Evolutionary conservation across 371 early-diverging fungal species (phyloP).

Genomic region (Mortierella sp.): DNA sequence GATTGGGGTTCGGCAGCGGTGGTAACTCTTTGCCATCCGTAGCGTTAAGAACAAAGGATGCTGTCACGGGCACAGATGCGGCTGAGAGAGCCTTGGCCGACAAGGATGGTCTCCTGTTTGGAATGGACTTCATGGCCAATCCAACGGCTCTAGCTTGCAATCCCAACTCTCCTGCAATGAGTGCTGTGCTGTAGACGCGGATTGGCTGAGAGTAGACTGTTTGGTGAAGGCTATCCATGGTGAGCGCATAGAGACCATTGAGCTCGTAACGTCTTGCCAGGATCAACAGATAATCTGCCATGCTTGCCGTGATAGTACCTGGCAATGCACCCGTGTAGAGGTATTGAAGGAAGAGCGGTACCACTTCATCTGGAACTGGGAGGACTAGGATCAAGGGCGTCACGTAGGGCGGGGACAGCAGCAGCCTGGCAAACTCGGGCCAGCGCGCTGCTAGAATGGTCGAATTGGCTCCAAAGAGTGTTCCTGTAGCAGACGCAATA

Average conservation of each 20-base stretch:
- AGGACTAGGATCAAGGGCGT: slow-evolving; percentile 35
- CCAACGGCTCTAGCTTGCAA: slow-evolving; percentile 42
- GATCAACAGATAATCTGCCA: slow-evolving; percentile 42
- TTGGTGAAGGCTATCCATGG: slow-evolving; percentile 40
- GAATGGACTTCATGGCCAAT: slow-evolving; percentile 53
- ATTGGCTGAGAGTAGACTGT: slow-evolving; percentile 24
- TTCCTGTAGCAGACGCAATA: slow-evolving; percentile 24
- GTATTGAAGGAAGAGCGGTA: slow-evolving; percentile 37
- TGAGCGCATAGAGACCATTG: slow-evolving; percentile 44
- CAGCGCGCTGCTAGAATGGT: slow-evolving; percentile 46
- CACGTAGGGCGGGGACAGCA: slow-evolving; percentile 47
- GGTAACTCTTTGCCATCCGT: slow-evolving; percentile 24
- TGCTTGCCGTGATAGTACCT: slow-evolving; percentile 10
- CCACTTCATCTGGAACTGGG: slow-evolving; percentile 41
- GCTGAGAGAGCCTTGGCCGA: slow-evolving; percentile 52
- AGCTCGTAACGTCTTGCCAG: slow-evolving; percentile 41
- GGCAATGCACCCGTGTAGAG: slow-evolving; percentile 46
- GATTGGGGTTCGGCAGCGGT: slow-evolving; percentile 2
- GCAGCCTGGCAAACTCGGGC: slow-evolving; percentile 41
- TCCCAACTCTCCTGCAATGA: slow-evolving; percentile 48
- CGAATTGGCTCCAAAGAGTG: slow-evolving; percentile 39
- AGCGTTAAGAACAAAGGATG: slow-evolving; percentile 46
- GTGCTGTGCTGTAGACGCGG: slow-evolving; percentile 28
- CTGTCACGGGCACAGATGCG: slow-evolving; percentile 38
- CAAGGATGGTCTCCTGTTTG: slow-evolving; percentile 54